phyloP scores from a whole-genome alignment of 192 early-diverging fungal species.

The Pilobolus umbonatus region DNA sequence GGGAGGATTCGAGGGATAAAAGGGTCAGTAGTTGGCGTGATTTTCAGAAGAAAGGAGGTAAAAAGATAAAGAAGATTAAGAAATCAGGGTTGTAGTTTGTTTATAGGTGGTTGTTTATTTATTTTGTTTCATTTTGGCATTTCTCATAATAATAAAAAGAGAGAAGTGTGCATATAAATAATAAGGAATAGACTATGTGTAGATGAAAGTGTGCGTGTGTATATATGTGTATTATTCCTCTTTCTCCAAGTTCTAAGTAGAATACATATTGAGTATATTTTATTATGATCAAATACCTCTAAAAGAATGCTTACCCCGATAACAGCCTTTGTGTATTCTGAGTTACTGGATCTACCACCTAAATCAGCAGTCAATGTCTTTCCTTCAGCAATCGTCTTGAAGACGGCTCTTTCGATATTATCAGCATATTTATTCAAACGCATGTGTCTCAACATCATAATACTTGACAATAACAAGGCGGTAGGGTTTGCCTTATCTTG shows the following conservation, averaged over 20 bases:
- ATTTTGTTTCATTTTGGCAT: too few relatives aligned
- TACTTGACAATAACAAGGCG: conserved; percentile 87
- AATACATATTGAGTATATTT: too few relatives aligned
- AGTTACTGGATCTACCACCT: conserved; percentile 79
- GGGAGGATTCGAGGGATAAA: conserved; percentile 53
- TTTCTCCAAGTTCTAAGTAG: too few relatives aligned
- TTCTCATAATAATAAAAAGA: too few relatives aligned
- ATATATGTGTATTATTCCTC: too few relatives aligned
- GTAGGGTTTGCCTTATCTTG: conserved; percentile 91
- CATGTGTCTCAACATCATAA: conserved; percentile 99
- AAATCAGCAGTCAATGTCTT: conserved; percentile 86
- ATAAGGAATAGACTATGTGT: too few relatives aligned
- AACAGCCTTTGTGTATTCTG: conserved; percentile 81
- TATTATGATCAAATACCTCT: too few relatives aligned
- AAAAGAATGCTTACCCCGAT: conserved; percentile 62
- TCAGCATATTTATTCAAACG: conserved; percentile 74
- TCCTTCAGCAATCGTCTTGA: conserved; percentile 93
- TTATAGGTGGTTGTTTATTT: too few relatives aligned
- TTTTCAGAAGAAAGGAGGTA: conserved; percentile 49
- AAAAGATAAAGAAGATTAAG: conserved; percentile 49
- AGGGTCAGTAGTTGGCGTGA: conserved; percentile 58
- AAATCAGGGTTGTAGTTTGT: conserved; percentile 13
- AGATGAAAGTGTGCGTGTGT: too few relatives aligned
- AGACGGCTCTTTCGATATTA: conserved; percentile 85
- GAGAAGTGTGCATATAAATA: too few relatives aligned